Evolutionary conservation across 805 yeast species (phyloP), one percentile per base, ranked within the genome.

Genomic region (Yarrowia osloensis): DNA sequence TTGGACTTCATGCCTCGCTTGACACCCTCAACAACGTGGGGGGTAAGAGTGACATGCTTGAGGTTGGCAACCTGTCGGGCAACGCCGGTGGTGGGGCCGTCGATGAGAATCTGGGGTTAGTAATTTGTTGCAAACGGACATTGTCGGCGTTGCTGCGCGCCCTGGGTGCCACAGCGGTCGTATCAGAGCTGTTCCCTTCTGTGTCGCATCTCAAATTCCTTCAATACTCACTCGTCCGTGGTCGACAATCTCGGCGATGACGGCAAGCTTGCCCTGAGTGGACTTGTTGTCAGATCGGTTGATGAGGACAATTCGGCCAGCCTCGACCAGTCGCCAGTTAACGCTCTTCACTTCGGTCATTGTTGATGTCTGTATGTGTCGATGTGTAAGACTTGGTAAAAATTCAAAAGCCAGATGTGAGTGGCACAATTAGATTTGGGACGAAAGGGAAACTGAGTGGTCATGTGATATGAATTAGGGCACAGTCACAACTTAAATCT

Each of bases 271-370:
- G 76, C 89, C 89, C 72, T 87, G 81, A 77, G 77, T 78, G 72
- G 81, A 80, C 66, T 61, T 61, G 66, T n/a, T 44, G 66, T 46
- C 66, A 78, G 91, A 90, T 83, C 88, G 86, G 88, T 87, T 86
- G 81, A 94, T 81, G 80, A 94, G 89, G 82, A 93, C 97, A 81
- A 95, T 90, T 86, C 99, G 97, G 83, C 99, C 99, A 81, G 93
- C 90, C 88, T 94, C 97, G 82, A 95, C 99, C 80, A 87, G 88
- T 90, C 97, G 91, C 98, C 98, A 95, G 94, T 90, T 90, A 82
- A 97, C 86, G 81, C 97, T 90, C 86, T 91, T 89, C 82, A 95
- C 95, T 81, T 89, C 82, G 80, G 91, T 81, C 78, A 61, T 61
- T 61, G 52, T 44, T 61, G 66, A 57, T 57, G 63, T 57, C 63